These are phyloP conservation scores for Syzygium jambos DNA, from an alignment of 345 rosid species.

Conservation along the genomic window DNA sequence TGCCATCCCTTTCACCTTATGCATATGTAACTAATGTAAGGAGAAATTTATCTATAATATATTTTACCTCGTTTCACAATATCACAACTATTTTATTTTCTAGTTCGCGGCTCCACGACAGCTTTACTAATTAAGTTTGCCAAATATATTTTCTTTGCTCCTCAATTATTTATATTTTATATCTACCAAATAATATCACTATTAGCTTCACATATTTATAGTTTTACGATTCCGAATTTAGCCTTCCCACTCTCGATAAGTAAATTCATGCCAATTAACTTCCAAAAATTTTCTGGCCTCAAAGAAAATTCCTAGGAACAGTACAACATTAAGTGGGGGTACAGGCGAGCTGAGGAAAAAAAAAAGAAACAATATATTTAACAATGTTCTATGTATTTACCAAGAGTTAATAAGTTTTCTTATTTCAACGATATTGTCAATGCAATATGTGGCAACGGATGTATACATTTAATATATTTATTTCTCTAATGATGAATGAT, in stretches of 20 bases:
- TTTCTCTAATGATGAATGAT: not conserved
- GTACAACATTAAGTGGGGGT: not conserved
- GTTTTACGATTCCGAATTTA: not conserved
- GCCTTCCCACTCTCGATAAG: not conserved
- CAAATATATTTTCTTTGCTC: not conserved
- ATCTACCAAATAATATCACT: too few species aligned
- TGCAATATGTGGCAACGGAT: not conserved
- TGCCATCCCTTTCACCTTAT: too few species aligned
- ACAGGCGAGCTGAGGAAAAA: not conserved
- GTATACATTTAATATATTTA: not conserved
- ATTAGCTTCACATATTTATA: not conserved
- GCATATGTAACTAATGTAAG: too few species aligned
- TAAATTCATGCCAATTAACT: not conserved
- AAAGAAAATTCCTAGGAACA: not conserved
- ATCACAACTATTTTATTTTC: not conserved
- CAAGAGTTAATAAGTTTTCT: not conserved
- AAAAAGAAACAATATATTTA: not conserved
- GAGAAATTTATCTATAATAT: too few species aligned
- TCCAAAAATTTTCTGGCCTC: not conserved
- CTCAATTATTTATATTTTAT: not conserved
- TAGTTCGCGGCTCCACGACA: fast-evolving
- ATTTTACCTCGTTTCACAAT: too few species aligned
- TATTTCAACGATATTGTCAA: not conserved
- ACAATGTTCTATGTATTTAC: not conserved
- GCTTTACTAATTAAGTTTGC: not conserved